phyloP scores from a whole-genome alignment of 1,284 basidiomycete species.

The Moniliophthora roreri region DNA sequence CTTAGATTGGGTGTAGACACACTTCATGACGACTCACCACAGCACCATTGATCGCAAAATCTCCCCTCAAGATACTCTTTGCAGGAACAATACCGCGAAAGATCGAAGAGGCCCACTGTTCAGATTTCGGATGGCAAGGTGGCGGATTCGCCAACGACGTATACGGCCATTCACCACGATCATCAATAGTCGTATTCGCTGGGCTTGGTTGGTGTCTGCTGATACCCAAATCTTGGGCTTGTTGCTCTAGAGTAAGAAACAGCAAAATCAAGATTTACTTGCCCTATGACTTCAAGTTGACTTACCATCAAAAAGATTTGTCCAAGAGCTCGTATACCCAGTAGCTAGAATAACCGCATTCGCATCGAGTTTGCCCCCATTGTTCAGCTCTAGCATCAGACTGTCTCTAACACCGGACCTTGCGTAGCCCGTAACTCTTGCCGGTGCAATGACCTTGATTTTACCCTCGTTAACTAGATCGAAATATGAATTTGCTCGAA shows the following conservation, averaged over 20 bases:
- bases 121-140: slow-evolving; percentile 16
- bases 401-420: slow-evolving; percentile 38
- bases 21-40: slow-evolving; percentile 20
- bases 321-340: slow-evolving; percentile 57
- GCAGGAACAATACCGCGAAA: slow-evolving; percentile 60
- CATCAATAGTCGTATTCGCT: slow-evolving; percentile 7
- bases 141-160: slow-evolving; percentile 28
- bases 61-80: slow-evolving; percentile 48
- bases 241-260: slow-evolving; percentile 29
- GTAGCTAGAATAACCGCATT: slow-evolving; percentile 54
- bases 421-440: slow-evolving; percentile 27
- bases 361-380: slow-evolving; percentile 39
- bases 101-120: slow-evolving; percentile 39
- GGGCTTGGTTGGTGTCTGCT: slow-evolving; percentile 26
- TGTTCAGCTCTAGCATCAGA: slow-evolving; percentile 35
- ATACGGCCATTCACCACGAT: slow-evolving; percentile 32
- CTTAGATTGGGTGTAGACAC: slow-evolving; percentile 1
- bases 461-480: slow-evolving; percentile 38
- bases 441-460: slow-evolving; percentile 44
- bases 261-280: too few species aligned
- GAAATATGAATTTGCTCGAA: slow-evolving; percentile 37
- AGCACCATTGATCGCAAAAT: slow-evolving; percentile 65
- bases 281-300: background rate
- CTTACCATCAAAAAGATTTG: slow-evolving; percentile 44
- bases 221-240: slow-evolving; percentile 37